Percentiles rank a stretch among this genome's conserved stretches.
These are phyloP conservation scores for Phytophthora europaea DNA, from an alignment of 352 stramenopile genomes.

Conservation along the genomic window DNA sequence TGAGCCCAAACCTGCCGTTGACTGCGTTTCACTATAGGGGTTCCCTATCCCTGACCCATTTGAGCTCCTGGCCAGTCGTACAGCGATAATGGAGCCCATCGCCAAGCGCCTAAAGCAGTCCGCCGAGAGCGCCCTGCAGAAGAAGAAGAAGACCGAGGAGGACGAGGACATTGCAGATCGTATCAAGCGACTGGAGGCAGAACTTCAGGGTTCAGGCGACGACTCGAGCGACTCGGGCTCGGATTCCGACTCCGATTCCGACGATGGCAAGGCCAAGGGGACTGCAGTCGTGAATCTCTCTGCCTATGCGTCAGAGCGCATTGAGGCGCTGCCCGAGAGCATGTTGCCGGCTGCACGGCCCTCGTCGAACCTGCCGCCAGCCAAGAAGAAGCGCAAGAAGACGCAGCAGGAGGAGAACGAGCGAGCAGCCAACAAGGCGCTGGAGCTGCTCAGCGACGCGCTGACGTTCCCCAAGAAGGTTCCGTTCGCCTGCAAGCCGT, in stretches of 20 bases:
- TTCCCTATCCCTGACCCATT: conserved; percentile 17
- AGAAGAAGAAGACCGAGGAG: conserved; percentile 1
- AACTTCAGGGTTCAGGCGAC: conserved; percentile 57
- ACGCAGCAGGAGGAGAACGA: conserved; percentile 43
- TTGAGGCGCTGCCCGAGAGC: conserved; percentile 67
- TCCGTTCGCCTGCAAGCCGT: conserved; percentile 86
- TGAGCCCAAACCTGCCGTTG: conserved; percentile 12
- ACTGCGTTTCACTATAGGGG: conserved; percentile 33
- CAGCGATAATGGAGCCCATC: conserved; percentile 76
- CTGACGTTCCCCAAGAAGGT: conserved; percentile 79
- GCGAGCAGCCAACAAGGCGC: conserved; percentile 33
- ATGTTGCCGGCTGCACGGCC: conserved; percentile 56
- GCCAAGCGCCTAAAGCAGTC: conserved; percentile 87
- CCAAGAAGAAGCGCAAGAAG: conserved; percentile 57
- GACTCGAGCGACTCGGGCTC: conserved; percentile 44
- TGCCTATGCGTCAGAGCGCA: conserved; percentile 68
- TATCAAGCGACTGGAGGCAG: conserved; percentile 78
- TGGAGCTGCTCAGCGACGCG: conserved; percentile 52
- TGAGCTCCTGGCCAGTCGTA: conserved; percentile 34
- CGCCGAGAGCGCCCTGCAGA: conserved; percentile 64
- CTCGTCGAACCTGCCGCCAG: conserved; percentile 30
- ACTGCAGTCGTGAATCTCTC: conserved; percentile 72
- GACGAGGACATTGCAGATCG: conserved; percentile 73
- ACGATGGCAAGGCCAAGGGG: conserved; percentile 29
- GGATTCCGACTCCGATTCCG: conserved; percentile 22